Evolutionary conservation across 2,329 filamentous ascomycete genomes (phyloP), one percentile per base, ranked within the genome.

Genomic region (Coccinonectria pachysandricola): DNA sequence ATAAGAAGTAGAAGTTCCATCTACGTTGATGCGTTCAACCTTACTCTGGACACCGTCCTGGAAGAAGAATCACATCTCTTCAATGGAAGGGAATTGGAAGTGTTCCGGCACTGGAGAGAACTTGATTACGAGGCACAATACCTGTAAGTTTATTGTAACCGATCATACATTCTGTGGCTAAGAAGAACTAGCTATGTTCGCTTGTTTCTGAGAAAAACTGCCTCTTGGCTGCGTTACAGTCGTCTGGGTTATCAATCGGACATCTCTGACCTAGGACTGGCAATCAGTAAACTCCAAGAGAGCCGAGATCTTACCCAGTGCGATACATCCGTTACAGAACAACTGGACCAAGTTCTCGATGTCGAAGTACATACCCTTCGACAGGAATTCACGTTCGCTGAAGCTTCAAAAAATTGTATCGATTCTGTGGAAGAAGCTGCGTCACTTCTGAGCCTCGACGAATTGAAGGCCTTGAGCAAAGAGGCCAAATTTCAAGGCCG

Each of bases 1-100:
- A 56, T 75, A 4, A 74, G 68, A 44, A 84, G 85, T 1, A 77
- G 75, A 50, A 92, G 78, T 46, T 96, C 87, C 2, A 84, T 98
- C 29, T 98, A 98, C 45, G 85, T 95, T 11, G 91, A 98, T 57
- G 91, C 91, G 1, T 98, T 98, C 63, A 94, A 94, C 46, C 64
- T 96, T 9, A 85, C 88, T 3, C 60, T 98, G 24, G 78, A 88
- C 32, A 94, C 84, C 0, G 91, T 98, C 4, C 59, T 96, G 8
- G 76, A 84, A 24, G 84, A 96, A 31, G 91, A 98, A 54, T 69
- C 72, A 1, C 84, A 94, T 54, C 60, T 98, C 0, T 98, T 96
- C 49, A 71, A 91, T 43, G 71, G 75, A 31, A 77, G 74, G 11
- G 91, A 98, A 54, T 71, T 67, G 45, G 62, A 69, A 9, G 67